Evolutionary conservation across 1,284 basidiomycete genomes (phyloP).

Genomic region (Ganoderma sinense): DNA sequence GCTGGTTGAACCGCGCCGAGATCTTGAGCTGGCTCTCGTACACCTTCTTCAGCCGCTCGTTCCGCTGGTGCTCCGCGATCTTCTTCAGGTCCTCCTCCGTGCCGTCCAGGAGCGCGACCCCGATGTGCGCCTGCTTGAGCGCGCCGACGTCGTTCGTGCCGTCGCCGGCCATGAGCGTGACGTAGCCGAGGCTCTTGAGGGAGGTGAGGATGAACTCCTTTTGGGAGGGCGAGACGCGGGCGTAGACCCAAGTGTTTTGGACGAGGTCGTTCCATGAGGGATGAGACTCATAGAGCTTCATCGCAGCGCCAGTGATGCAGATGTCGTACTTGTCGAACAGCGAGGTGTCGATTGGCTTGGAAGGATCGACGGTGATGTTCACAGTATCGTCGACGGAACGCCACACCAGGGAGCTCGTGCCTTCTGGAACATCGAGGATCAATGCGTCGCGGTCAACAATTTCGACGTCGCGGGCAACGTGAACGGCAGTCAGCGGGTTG

Average conservation of each 20-base stretch:
- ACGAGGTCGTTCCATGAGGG: slow-evolving; percentile 81
- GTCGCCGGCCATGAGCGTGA: slow-evolving; percentile 96
- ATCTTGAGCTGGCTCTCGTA: slow-evolving; percentile 95
- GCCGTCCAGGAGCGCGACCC: slow-evolving; percentile 92
- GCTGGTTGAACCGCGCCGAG: slow-evolving; percentile 87
- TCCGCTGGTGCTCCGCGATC: slow-evolving; percentile 90
- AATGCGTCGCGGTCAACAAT: slow-evolving; percentile 94
- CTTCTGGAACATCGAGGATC: slow-evolving; percentile 90
- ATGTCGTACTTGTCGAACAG: slow-evolving; percentile 91
- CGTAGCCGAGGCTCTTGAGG: slow-evolving; percentile 87
- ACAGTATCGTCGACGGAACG: slow-evolving; percentile 90
- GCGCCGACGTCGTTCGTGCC: slow-evolving; percentile 98
- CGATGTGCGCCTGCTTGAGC: slow-evolving; percentile 95
- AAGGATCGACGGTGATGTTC: slow-evolving; percentile 83
- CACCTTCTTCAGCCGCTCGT: slow-evolving; percentile 92
- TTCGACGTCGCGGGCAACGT: slow-evolving; percentile 94
- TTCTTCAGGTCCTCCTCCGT: slow-evolving; percentile 90
- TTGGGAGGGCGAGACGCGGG: slow-evolving; percentile 93
- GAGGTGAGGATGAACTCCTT: slow-evolving; percentile 94
- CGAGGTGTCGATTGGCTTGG: slow-evolving; percentile 76
- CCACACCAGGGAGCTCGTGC: slow-evolving; percentile 85
- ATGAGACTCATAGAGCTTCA: slow-evolving; percentile 80
- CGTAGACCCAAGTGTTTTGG: slow-evolving; percentile 96
- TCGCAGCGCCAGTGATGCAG: slow-evolving; percentile 91
- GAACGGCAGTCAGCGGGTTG: slow-evolving; percentile 93